These are phyloP conservation scores for Suhomyces sp. DNA, from an alignment of 805 yeast genomes.

Conservation along the genomic window DNA sequence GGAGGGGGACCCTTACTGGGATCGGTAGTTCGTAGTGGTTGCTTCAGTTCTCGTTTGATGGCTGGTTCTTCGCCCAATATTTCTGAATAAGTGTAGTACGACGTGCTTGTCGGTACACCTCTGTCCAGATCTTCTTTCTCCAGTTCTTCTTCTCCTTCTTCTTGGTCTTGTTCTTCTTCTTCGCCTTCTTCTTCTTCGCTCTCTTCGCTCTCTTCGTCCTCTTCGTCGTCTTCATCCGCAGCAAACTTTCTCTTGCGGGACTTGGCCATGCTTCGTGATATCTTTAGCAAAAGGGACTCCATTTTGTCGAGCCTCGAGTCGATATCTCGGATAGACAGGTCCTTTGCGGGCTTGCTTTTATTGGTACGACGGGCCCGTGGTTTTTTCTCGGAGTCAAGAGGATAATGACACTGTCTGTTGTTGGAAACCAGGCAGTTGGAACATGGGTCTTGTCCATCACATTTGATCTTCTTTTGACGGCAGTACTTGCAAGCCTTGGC, in stretches of 20 bases:
- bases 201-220: slow-evolving; percentile 3
- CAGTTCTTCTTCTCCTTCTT: neutral
- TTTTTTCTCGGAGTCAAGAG: slow-evolving; percentile 20
- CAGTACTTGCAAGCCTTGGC: slow-evolving; percentile 47
- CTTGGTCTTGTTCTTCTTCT: neutral
- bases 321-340: slow-evolving; percentile 8
- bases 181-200: slow-evolving; percentile 9
- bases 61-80: neutral
- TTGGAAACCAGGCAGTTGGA: slow-evolving; percentile 19
- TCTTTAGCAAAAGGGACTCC: slow-evolving; percentile 16
- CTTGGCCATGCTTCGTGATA: slow-evolving; percentile 11
- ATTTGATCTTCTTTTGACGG: slow-evolving; percentile 40
- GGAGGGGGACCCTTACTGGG: neutral
- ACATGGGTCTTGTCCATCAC: slow-evolving; percentile 33
- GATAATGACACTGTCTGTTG: slow-evolving; percentile 16
- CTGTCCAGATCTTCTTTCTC: neutral
- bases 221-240: slow-evolving; percentile 10
- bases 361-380: slow-evolving; percentile 1
- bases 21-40: neutral
- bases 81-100: neutral
- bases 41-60: too few relatives aligned
- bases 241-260: slow-evolving; percentile 8
- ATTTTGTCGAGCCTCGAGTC: slow-evolving; percentile 14
- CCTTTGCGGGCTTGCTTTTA: slow-evolving; percentile 3
- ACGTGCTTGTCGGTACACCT: neutral